Conservation (phyloP, 1,284 basidiomycete species). For the Cryptococcus sp. region DNA sequence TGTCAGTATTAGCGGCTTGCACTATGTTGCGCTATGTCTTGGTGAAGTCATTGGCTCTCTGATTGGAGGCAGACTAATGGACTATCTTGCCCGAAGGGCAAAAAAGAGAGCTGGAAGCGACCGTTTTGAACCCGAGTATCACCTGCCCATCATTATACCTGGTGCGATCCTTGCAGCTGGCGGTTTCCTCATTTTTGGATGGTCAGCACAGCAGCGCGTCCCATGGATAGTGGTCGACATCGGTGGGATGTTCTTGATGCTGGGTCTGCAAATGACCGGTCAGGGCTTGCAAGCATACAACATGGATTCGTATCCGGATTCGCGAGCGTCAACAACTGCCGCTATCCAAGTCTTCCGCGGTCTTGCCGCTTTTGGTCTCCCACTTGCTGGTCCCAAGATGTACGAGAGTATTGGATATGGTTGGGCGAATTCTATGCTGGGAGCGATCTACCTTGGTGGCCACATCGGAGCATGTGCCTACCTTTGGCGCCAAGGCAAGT, state of each 20-base stretch:
- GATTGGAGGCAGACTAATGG: constrained; percentile 6
- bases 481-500: no score
- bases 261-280: constrained; percentile 8
- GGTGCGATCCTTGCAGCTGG: not conserved
- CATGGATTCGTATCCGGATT: constrained; percentile 6
- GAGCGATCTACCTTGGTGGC: no score
- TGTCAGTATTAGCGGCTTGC: constrained; percentile 3
- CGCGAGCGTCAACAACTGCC: constrained; percentile 4
- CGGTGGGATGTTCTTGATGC: not conserved
- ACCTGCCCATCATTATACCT: constrained; percentile 8
- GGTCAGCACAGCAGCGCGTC: constrained; percentile 3
- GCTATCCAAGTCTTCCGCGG: constrained; percentile 4
- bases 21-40: constrained; percentile 6
- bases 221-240: constrained; percentile 4
- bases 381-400: constrained; percentile 5
- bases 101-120: constrained; percentile 1
- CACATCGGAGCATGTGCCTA: no score
- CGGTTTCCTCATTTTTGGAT: constrained; percentile 7
- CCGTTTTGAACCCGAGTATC: constrained; percentile 6
- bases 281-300: constrained; percentile 5
- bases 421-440: not conserved
- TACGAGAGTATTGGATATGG: constrained; percentile 3
- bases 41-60: constrained; percentile 6
- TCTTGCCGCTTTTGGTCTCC: constrained; percentile 5
- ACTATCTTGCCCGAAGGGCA: constrained; percentile 5